These are phyloP conservation scores for Catenaria anguillulae DNA, from an alignment of 371 early-diverging fungal species.

Conservation along the genomic window DNA sequence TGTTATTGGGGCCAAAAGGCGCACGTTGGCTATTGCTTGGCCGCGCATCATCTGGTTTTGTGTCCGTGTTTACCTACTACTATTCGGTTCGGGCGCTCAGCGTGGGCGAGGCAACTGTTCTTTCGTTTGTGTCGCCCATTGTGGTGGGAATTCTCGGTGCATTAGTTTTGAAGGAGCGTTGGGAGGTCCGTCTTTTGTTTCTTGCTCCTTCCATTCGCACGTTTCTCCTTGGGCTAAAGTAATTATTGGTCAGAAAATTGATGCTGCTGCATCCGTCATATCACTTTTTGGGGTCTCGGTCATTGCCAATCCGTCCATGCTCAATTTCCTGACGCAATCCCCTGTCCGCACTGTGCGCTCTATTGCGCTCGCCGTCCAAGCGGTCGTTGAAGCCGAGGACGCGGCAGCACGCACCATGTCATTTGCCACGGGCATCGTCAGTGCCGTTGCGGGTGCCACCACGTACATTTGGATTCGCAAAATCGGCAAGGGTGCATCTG, in stretches of 20 bases:
- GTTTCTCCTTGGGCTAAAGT: too few species aligned
- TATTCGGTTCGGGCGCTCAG: not conserved
- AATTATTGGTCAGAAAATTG: not conserved
- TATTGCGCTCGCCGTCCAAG: too few species aligned
- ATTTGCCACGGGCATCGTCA: not conserved
- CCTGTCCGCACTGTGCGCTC: too few species aligned
- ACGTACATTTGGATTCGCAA: not conserved
- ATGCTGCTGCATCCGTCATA: not conserved
- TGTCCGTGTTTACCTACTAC: not conserved
- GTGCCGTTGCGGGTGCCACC: not conserved
- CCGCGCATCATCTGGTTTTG: not conserved
- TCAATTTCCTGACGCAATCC: not conserved
- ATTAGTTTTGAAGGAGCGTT: not conserved
- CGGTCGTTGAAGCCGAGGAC: too few species aligned
- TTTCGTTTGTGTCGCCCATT: not conserved
- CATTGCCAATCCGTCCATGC: not conserved
- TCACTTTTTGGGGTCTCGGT: constrained; percentile 1
- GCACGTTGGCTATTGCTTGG: not conserved
- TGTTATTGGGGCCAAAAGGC: not conserved
- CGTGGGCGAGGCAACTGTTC: constrained; percentile 2
- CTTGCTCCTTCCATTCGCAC: too few species aligned
- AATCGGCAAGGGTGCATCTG: not conserved
- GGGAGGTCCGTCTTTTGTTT: constrained; percentile 1
- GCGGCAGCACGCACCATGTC: not conserved
- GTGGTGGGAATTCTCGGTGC: not conserved